These are phyloP conservation scores for Tripterygium wilfordii DNA, from an alignment of 177 flowering plant genomes.

Conservation along the genomic window DNA sequence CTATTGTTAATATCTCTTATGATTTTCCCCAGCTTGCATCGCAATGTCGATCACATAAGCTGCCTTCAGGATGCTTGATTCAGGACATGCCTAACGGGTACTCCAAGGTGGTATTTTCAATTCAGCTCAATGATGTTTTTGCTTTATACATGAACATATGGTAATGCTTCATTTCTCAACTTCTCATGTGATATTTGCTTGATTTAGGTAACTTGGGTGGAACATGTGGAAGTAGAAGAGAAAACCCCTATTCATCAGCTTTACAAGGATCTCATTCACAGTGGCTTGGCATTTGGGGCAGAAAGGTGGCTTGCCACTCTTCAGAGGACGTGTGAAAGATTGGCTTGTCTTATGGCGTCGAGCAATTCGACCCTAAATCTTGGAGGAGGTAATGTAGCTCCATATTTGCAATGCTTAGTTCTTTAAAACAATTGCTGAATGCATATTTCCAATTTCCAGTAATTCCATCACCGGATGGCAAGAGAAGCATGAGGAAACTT, in stretches of 20 bases:
- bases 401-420: neutral
- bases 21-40: constrained; percentile 50
- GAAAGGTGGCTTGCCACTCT: constrained; percentile 74
- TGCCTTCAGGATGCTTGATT: constrained; percentile 86
- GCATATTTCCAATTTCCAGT: constrained; percentile 25
- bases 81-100: constrained; percentile 85
- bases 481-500: constrained; percentile 81
- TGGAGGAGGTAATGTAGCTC: constrained; percentile 52
- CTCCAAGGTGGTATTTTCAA: constrained; percentile 61
- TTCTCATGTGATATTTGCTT: constrained; percentile 8
- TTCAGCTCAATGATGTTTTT: neutral
- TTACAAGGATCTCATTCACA: constrained; percentile 49
- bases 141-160: neutral
- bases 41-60: constrained; percentile 37
- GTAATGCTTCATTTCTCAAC: neutral
- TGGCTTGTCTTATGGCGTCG: constrained; percentile 52
- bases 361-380: constrained; percentile 47
- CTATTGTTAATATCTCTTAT: constrained; percentile 62
- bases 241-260: constrained; percentile 42
- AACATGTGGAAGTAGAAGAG: constrained; percentile 78
- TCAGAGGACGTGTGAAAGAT: constrained; percentile 74
- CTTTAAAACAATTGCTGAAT: neutral
- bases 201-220: constrained; percentile 75
- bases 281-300: constrained; percentile 82
- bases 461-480: constrained; percentile 67